Base-by-base conservation (phyloP, 2,329 filamentous ascomycete species). In the Exophiala sp. region DNA sequence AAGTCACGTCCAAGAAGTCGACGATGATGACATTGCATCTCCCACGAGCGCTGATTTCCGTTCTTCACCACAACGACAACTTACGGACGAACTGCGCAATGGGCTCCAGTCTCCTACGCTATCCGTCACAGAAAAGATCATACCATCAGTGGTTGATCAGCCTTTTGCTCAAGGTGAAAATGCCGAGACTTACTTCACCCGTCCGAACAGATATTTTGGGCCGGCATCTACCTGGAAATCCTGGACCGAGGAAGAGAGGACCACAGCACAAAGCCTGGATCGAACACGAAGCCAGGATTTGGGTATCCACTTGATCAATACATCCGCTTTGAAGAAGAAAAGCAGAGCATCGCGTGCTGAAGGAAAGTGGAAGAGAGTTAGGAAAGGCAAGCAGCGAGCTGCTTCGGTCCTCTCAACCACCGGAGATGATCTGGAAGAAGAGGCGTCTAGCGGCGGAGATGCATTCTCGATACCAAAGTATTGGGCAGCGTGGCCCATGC, bases 401-500 rank as follows among this genome's bases (percentile, higher is more conserved):
- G 14, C 34, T 9, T 55, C 55, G 3, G 52, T 50, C 3, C 16
- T 38, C 9, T 39, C 55, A 16, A 46, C 46, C 5, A 20, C 34
- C 2, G 34, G 14, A 10, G 43, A 45, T 33, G 35, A 42, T 10
- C 42, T 54, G 21, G 20, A 43, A 24, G 53, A 47, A 34, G 62
- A 58, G 2, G 61, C 68, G 21, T 64, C 68, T 12, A 54, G 59
- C 36, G 50, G 60, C 12, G 33, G 54, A 4, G 58, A 53, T 60
- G 66, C 47, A 2, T 75, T 78, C 62, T 62, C 70, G 12, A 76
- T 80, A 1, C 64, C 81, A 0, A 82, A 79, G 54, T 60, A 67
- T 3, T 96, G 92, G 91, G 89, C 88, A 14, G 88, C 91, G 0
- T 96, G 92, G 92, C 92, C 92, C 3, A 69, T 95, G 65, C 77